phyloP scores from a whole-genome alignment of 257 asterid species.

The Ajuga chamaepitys region DNA sequence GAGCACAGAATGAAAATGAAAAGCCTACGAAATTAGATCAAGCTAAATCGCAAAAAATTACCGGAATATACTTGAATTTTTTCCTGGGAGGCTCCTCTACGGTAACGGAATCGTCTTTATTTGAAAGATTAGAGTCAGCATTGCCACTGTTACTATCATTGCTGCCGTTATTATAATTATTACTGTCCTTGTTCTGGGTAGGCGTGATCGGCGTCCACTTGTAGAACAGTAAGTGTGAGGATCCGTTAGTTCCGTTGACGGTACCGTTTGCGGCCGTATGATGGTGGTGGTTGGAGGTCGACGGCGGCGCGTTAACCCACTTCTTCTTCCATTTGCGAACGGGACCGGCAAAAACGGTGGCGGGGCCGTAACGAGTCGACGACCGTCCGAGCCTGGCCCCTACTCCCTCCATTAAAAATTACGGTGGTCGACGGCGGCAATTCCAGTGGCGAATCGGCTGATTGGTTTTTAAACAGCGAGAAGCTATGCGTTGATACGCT shows the following conservation, averaged over 20 bases:
- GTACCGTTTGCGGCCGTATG: constrained; percentile 36
- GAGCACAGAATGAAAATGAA: not conserved
- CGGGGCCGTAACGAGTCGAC: constrained; percentile 79
- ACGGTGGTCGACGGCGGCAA: constrained; percentile 16
- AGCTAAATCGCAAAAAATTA: constrained; percentile 23
- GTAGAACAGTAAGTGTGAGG: constrained; percentile 67
- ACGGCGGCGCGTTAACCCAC: constrained; percentile 36
- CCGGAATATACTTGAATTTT: constrained; percentile 90
- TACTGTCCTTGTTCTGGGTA: constrained; percentile 35
- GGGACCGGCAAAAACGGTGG: constrained; percentile 87
- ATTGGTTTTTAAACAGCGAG: not conserved
- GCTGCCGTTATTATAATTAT: constrained; percentile 14
- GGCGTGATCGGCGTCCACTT: constrained; percentile 71
- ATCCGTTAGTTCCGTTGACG: constrained; percentile 35
- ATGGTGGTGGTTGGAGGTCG: constrained; percentile 30
- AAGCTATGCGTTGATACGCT: not conserved
- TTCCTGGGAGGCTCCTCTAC: constrained; percentile 66
- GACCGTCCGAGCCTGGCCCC: constrained; percentile 88
- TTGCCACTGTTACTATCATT: constrained; percentile 22
- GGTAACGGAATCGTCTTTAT: constrained; percentile 28
- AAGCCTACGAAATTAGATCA: not conserved
- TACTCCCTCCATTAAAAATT: constrained; percentile 69
- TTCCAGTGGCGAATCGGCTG: constrained; percentile 6
- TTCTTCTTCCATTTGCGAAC: constrained; percentile 82
- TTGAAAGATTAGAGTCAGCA: constrained; percentile 33